Evolutionary conservation across 2,329 filamentous ascomycete genomes (phyloP).

Genomic region (Alternaria hordeiaustralica): DNA sequence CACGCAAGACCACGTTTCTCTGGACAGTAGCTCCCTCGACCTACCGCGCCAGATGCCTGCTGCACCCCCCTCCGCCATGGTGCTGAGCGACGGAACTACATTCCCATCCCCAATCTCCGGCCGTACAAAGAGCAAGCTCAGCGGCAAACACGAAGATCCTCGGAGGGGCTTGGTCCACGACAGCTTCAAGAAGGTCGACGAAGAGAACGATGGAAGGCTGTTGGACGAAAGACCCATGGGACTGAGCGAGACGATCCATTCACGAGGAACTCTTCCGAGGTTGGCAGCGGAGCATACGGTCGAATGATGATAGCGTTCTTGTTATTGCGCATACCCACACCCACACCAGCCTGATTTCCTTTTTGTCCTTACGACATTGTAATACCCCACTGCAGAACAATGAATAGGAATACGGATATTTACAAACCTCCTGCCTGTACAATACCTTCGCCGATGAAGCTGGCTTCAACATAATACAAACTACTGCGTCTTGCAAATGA

Average conservation of each 20-base stretch:
- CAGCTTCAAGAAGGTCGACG: constrained; percentile 16
- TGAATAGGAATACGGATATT: background rate
- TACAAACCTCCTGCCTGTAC: background rate
- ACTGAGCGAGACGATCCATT: constrained; percentile 26
- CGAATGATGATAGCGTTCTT: background rate
- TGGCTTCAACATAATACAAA: background rate
- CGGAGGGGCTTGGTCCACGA: constrained; percentile 17
- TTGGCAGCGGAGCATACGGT: constrained; percentile 19
- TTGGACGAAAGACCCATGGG: constrained; percentile 25
- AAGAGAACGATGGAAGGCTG: constrained; percentile 23
- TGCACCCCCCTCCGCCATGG: constrained; percentile 1
- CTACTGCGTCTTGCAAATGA: background rate
- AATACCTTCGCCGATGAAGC: background rate
- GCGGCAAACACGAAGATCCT: constrained; percentile 8
- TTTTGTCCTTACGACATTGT: background rate
- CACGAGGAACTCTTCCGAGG: constrained; percentile 16
- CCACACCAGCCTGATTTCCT: background rate
- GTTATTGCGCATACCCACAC: background rate
- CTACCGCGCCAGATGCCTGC: constrained; percentile 11
- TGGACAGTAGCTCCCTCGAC: constrained; percentile 16
- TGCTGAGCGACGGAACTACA: constrained; percentile 1
- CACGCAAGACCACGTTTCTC: background rate
- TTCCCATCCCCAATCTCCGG: constrained; percentile 10
- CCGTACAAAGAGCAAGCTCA: constrained; percentile 1
- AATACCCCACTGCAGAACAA: background rate